Base-by-base conservation (phyloP, 164 flowering plant genomes). In the Annona squamosa region DNA sequence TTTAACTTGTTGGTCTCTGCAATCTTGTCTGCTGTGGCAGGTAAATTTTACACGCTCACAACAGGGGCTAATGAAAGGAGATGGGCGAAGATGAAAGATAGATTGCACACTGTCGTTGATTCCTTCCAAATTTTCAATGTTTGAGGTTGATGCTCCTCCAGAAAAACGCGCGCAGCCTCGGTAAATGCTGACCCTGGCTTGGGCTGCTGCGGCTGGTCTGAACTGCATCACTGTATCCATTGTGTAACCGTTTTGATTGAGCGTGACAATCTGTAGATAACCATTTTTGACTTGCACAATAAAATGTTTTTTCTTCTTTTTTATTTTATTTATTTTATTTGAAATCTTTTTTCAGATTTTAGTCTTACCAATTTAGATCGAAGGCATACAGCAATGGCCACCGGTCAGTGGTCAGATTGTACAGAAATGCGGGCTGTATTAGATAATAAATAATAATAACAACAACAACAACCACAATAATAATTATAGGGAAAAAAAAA, bases 51-150 rank as follows among this genome's bases (percentile, higher is more conserved):
- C 84, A 89, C 98, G 9, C 74, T 92, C 85, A 92, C 99, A 19
- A 95, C 99, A 1, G 99, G 99, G 52, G 88, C 99, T 10, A 95
- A 95, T 65, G 94, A 92, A 81, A 91, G 97, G 83, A 89, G 97
- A 74, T 95, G 98, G 98, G 92, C 65, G 62, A 95, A 95, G 84
- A 92, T 95, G 98, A 92, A 95, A 82, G 99, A 95, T 52, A 88
- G 84, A 77, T 76, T 95, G 83, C 81, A 84, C 67, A 82, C 88
- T 3, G 90, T 95, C 7, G 75, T 90, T 2, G 96, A 95, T 76
- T 95, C 99, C 74, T 92, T 95, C 82, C 81, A 86, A 81, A 78
- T 92, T 67, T 84, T 79, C 84, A 87, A 82, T 64, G 85, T 84
- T 19, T 76, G 80, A 79, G 48, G 63, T n/a, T 41, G 43, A 52